Evolutionary conservation across 352 stramenopile genomes (phyloP), one percentile per base, ranked within the genome.

Genomic region (Phytopythium litorale): DNA sequence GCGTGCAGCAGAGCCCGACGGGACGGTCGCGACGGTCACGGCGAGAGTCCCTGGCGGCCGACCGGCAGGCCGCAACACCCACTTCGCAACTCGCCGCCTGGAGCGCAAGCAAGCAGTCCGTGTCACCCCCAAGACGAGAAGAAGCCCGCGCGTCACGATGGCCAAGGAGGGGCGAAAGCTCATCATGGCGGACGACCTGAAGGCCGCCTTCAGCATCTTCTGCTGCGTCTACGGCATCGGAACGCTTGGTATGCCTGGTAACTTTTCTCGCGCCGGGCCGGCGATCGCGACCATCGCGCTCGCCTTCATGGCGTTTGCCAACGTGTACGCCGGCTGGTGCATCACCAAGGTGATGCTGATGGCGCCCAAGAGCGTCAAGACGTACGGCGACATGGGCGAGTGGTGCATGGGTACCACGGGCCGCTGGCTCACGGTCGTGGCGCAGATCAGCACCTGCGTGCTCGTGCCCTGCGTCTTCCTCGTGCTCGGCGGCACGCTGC

Each of bases 201-300:
- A 88, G 64, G 66, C 66, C 5, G 65, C 73, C 15, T 85, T 84
- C 70, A 86, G 82, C 62, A 52, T 52, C 46, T 52, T 52, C 46
- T 52, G 46, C 46, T 52, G 46, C 46, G 46, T 52, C 9, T 52
- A 81, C 65, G 81, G 81, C 52, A 81, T 91, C 37, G 81, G 81
- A 15, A 88, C 81, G 33, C 76, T 91, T 38, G 79, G 81, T 53
- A 87, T 91, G 76, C 79, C 81, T 0, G 78, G 69, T 33, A 91
- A 91, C 65, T 91, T 86, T 59, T 74, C 81, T 1, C 81, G 80
- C 16, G 72, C 74, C 15, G 78, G 78, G 0, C 78, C 75, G 4
- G 63, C 62, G 7, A 63, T 84, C 25, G 80, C 71, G 8, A 69
- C 69, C 15, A 56, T 80, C 42, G 76, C 72, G 23, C 73, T 84